phyloP scores from a whole-genome alignment of 108 stramenopile species.

The Cyclotella distinguenda region DNA sequence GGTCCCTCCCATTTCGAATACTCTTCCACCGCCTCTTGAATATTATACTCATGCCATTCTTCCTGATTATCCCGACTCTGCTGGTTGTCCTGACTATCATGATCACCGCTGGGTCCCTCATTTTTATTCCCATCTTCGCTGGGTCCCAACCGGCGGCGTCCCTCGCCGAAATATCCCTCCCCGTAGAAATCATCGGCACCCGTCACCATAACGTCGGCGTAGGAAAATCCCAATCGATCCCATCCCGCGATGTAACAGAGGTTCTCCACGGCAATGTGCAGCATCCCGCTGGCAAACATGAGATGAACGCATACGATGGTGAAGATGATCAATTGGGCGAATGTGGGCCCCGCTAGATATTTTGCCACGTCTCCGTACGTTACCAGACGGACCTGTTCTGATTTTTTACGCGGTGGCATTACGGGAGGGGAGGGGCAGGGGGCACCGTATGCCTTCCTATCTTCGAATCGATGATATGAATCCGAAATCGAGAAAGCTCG shows the following conservation, averaged over 20 bases:
- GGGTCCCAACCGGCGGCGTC: constrained; percentile 7
- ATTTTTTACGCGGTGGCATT: constrained; percentile 18
- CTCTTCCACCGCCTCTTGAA: constrained; percentile 25
- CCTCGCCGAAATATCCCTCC: background rate
- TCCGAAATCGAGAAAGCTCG: background rate
- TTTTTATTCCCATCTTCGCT: constrained; percentile 5
- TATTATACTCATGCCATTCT: constrained; percentile 2
- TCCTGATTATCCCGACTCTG: constrained; percentile 2
- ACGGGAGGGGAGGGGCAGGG: background rate
- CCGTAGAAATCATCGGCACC: constrained; percentile 6
- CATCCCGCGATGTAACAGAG: constrained; percentile 46
- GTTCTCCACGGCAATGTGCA: constrained; percentile 45
- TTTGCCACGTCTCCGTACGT: constrained; percentile 53
- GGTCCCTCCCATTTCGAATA: constrained; percentile 44
- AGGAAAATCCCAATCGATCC: constrained; percentile 46
- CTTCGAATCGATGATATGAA: background rate
- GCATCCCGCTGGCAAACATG: constrained; percentile 48
- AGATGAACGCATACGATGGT: constrained; percentile 47
- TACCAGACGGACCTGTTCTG: constrained; percentile 31
- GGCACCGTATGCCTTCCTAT: background rate
- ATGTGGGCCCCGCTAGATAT: constrained; percentile 29
- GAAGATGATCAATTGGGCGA: constrained; percentile 30
- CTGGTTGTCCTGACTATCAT: background rate
- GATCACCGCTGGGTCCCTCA: constrained; percentile 4
- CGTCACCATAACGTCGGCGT: constrained; percentile 18